Conservation (phyloP, 805 yeast genomes). For the Metschnikowia amazonensis region DNA sequence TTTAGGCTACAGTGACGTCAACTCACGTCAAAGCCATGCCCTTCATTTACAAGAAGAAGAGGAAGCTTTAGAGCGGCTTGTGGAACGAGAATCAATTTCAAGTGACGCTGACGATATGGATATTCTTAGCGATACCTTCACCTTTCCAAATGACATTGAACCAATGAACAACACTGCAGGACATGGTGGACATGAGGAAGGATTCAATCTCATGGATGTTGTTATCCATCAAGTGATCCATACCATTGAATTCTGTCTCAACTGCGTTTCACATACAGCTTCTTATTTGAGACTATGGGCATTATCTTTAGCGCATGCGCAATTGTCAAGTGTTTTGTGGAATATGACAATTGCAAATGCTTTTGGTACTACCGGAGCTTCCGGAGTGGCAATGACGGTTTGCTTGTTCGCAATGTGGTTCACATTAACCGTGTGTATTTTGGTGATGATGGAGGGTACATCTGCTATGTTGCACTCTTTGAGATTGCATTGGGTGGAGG, state of each 20-base stretch:
- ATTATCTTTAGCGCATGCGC: constrained; percentile 75
- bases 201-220: constrained; percentile 55
- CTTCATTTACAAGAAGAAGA: constrained; percentile 42
- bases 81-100: constrained; percentile 3
- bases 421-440: constrained; percentile 59
- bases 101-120: constrained; percentile 16
- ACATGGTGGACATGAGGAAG: constrained; percentile 34
- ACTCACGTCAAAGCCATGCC: constrained; percentile 27
- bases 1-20: constrained; percentile 37
- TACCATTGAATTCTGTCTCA: constrained; percentile 75
- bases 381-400: constrained; percentile 57
- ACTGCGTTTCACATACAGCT: constrained; percentile 78
- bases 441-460: constrained; percentile 79
- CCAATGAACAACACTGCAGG: constrained; percentile 30
- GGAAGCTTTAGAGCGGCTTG: constrained; percentile 18
- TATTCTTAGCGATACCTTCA: constrained; percentile 17
- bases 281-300: constrained; percentile 79
- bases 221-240: constrained; percentile 78
- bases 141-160: constrained; percentile 36
- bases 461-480: constrained; percentile 80
- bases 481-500: constrained; percentile 79
- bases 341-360: constrained; percentile 67
- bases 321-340: constrained; percentile 70
- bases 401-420: constrained; percentile 73
- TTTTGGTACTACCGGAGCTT: constrained; percentile 50